Evolutionary conservation across 345 rosid genomes (phyloP), one percentile per base, ranked within the genome.

Genomic region (Pelargonium nanum): DNA sequence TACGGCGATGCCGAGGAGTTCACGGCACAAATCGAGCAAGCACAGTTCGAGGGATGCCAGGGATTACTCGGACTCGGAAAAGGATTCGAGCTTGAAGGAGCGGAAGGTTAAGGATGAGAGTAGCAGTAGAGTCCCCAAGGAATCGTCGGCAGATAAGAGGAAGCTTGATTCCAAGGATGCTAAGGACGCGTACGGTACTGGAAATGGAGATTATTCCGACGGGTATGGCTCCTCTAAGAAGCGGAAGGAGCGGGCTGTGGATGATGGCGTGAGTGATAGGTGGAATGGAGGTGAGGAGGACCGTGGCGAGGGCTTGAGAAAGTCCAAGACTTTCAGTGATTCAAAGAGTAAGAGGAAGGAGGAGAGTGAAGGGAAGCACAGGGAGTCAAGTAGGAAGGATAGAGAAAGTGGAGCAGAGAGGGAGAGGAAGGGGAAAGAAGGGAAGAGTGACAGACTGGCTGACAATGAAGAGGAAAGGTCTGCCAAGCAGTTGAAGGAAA

Each of bases 1-100:
- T 19, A 21, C 45, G 56, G 75, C 34, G 81, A 89, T 89, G 97
- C 81, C 95, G 64, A 67, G 82, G 70, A 85, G 95, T 76, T 81
- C 95, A 26, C 77, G 97, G 77, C 97, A 87, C 72, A 87, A 85
- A 78, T 86, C 97, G 61, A 83, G 95, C 71, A 89, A 85, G 77
- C 88, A 81, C 59, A 79, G 85, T 44, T 77, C 78, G 51, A 76
- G 73, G 69, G 95, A 87, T 62, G 77, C 76, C 15, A 72, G 78
- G 62, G 95, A 86, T 4, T 83, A 83, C 68, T 89, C 91, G 16
- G 97, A 86, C 80, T 83, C 91, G 56, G 95, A 86, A 72, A 84
- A 72, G 62, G 89, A 86, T 48, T 66, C 83, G 30, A 72, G 67
- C 53, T 68, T 75, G 57, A 89, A 80, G 68, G 91, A 87, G 40